Evolutionary conservation across 495 filamentous ascomycete species (phyloP).

Genomic region (Acidomyces sp.): DNA sequence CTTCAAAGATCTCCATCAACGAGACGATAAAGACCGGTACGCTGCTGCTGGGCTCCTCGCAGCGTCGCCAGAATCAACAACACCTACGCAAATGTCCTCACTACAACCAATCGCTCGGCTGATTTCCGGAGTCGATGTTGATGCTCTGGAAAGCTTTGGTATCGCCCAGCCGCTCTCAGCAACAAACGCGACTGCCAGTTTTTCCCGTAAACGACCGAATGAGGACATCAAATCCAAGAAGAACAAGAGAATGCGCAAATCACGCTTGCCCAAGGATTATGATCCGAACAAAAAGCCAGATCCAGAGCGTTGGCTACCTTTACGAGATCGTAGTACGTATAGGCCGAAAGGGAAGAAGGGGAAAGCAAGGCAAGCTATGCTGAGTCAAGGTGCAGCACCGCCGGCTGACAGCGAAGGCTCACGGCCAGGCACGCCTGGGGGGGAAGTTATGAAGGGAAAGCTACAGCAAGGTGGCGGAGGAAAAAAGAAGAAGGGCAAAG

Average conservation of each 20-base stretch:
- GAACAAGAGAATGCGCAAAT: constrained; percentile 53
- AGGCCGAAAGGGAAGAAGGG: constrained; percentile 83
- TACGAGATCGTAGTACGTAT: constrained; percentile 79
- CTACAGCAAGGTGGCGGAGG: constrained; percentile 21
- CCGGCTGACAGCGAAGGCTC: constrained; percentile 38
- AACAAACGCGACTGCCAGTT: constrained; percentile 30
- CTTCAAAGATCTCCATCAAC: constrained; percentile 52
- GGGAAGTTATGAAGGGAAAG: constrained; percentile 18
- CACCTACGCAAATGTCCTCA: constrained; percentile 14
- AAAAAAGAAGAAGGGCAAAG: constrained; percentile 35
- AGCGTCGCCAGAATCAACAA: constrained; percentile 42
- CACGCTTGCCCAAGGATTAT: constrained; percentile 64
- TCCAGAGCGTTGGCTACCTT: constrained; percentile 82
- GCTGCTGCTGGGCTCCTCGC: constrained; percentile 74
- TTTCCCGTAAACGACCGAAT: constrained; percentile 45
- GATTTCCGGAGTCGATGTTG: constrained; percentile 51
- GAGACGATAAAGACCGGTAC: constrained; percentile 48
- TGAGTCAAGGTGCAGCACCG: constrained; percentile 67
- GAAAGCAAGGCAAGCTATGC: constrained; percentile 69
- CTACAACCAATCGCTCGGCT: constrained; percentile 56
- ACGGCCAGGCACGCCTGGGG: constrained; percentile 18
- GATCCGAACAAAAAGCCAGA: constrained; percentile 59
- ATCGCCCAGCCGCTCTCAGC: constrained; percentile 41
- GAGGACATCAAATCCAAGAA: constrained; percentile 32
- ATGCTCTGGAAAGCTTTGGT: constrained; percentile 61